Evolutionary conservation across 768 basidiomycete genomes (phyloP), one percentile per base, ranked within the genome.

Genomic region (Rubroboletus pulcherrimus): DNA sequence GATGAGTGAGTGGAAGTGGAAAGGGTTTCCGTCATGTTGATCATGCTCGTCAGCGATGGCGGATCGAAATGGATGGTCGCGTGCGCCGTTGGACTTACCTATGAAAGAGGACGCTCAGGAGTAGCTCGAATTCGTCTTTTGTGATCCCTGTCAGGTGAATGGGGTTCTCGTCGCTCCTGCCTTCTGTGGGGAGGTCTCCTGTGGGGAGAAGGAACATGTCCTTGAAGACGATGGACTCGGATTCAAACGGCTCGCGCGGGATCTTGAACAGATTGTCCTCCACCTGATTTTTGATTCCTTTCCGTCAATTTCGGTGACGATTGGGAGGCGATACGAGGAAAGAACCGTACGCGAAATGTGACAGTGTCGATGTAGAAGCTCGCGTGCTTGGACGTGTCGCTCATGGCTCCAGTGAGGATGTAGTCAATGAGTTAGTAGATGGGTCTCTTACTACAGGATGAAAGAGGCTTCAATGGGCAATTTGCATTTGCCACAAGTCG

Each of bases 251-350:
- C 4, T 30, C 26, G 3, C 65, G 56, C 5, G 66, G 63, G 2
- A 67, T 35, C 40, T 51, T 59, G 42, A 69, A 67, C 17, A 68
- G 43, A 26, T 34, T 39, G 39, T 55, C 54, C 29, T 67, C 66
- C 5, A 67, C 66, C 65, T 67, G 12, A 19, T 4, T 14, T 34
- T 29, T n/a, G 11, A 43, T 43, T 2, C 10, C 2, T 5, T 8
- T 4, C 35, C 7, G 17, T 43, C 9, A 46, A 17, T 29, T 9
- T 4, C 5, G 4, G 12, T 53, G 19, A 9, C 9, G 19, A 45
- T 21, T 21, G 10, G 26, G 15, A 29, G 10, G 2, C 10, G 15
- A 7, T 37, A 7, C 14, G 15, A 17, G 19, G 9, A 30, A 31
- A 12, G 12, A 11, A 38, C 30, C 49, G 17, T 48, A 64, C 62